phyloP scores from a whole-genome alignment of 495 filamentous ascomycete species.

The Choiromyces venosus region DNA sequence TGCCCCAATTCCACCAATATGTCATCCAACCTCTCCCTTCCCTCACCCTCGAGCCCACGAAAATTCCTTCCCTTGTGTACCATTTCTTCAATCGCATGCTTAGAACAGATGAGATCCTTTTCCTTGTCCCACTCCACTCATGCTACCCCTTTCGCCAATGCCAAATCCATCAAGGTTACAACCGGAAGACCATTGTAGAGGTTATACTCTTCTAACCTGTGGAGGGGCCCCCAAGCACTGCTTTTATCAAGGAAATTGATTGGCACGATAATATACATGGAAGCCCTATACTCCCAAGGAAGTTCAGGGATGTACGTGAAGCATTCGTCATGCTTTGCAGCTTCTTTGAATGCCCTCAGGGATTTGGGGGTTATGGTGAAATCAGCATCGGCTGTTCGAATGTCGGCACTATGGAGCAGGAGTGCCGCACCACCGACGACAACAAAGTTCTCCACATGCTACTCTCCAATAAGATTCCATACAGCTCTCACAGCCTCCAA shows the following conservation, averaged over 20 bases:
- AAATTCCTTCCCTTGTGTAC: background rate
- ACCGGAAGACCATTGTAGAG: background rate
- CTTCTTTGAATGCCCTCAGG: background rate
- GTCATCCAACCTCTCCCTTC: background rate
- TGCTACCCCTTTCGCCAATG: background rate
- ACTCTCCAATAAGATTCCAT: too few species aligned
- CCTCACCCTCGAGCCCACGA: background rate
- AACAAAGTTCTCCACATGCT: too few species aligned
- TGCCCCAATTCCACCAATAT: background rate
- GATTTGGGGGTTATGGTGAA: background rate
- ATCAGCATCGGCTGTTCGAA: background rate
- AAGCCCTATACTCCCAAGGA: background rate
- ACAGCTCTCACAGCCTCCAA: too few species aligned
- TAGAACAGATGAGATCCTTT: too few species aligned
- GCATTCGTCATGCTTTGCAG: background rate
- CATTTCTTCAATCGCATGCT: too few species aligned
- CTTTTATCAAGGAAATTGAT: background rate
- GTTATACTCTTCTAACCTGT: too few species aligned
- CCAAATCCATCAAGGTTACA: background rate
- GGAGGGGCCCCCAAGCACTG: too few species aligned
- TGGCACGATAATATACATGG: background rate
- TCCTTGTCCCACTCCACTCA: too few species aligned
- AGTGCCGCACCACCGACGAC: too few species aligned
- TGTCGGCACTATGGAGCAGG: background rate
- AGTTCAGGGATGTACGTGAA: background rate